phyloP scores from a whole-genome alignment of 805 yeast species.

The Debaryomyces castellii region DNA sequence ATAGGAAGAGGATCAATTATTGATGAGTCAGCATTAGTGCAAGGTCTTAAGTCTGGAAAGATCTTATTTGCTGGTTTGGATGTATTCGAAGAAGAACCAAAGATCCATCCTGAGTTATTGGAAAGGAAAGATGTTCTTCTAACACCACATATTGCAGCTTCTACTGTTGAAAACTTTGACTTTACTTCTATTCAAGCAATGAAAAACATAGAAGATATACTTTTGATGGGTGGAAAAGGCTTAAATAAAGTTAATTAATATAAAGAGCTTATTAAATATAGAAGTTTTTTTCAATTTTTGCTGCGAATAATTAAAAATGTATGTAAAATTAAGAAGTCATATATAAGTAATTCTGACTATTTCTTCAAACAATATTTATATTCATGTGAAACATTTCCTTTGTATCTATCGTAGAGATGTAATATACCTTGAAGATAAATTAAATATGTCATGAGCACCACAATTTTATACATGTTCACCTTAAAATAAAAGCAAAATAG shows the following conservation, averaged over 20 bases:
- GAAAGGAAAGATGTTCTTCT: constrained; percentile 62
- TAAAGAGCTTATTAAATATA: neutral
- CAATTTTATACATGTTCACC: too few species aligned
- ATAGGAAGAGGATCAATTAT: constrained; percentile 74
- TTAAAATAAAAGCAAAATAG: too few species aligned
- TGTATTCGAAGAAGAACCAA: constrained; percentile 67
- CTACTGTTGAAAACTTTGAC: constrained; percentile 56
- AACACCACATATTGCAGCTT: constrained; percentile 73
- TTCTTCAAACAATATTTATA: too few species aligned
- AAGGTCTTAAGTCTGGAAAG: constrained; percentile 58
- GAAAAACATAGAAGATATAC: constrained; percentile 50
- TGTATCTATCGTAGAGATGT: too few species aligned
- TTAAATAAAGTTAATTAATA: constrained; percentile 28
- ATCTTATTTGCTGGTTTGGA: constrained; percentile 70
- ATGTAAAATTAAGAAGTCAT: too few species aligned
- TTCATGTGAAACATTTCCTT: too few species aligned
- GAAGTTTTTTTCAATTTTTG: neutral
- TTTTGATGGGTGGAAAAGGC: constrained; percentile 41
- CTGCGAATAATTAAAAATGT: neutral
- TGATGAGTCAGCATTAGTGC: constrained; percentile 63
- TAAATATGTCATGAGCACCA: too few species aligned
- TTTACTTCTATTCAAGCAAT: constrained; percentile 53
- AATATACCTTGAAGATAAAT: too few species aligned
- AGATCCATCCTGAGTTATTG: constrained; percentile 47
- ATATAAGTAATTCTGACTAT: too few species aligned